Evolutionary conservation across 1,284 basidiomycete genomes (phyloP).

Genomic region (Ceratobasidium sp.): DNA sequence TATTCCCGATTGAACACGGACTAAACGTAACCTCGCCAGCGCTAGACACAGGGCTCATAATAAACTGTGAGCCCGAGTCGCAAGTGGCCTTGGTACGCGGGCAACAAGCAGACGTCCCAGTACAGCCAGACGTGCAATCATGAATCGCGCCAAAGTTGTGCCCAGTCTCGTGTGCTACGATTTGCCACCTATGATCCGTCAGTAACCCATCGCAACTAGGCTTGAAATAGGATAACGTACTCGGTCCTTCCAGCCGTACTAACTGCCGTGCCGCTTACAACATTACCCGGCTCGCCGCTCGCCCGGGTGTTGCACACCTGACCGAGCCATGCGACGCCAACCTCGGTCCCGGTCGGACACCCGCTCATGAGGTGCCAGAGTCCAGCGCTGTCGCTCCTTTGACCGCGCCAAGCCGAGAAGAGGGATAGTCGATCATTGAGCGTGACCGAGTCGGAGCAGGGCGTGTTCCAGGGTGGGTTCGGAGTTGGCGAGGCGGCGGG

Average conservation of each 20-base stretch:
- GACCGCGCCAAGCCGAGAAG: slow-evolving; percentile 87
- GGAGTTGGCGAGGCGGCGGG: slow-evolving; percentile 53
- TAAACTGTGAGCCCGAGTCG: slow-evolving; percentile 73
- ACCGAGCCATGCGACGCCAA: slow-evolving; percentile 84
- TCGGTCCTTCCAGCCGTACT: slow-evolving; percentile 72
- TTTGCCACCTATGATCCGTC: slow-evolving; percentile 70
- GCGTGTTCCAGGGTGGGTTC: slow-evolving; percentile 61
- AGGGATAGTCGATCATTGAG: slow-evolving; percentile 80
- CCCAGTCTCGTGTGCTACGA: slow-evolving; percentile 89
- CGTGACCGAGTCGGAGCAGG: slow-evolving; percentile 61
- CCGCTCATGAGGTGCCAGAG: slow-evolving; percentile 94
- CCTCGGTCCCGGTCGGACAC: slow-evolving; percentile 77
- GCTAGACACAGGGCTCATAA: slow-evolving; percentile 86
- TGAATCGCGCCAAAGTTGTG: slow-evolving; percentile 91
- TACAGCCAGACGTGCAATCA: slow-evolving; percentile 74
- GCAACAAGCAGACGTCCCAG: slow-evolving; percentile 71
- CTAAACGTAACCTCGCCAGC: slow-evolving; percentile 78
- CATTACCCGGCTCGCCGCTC: slow-evolving; percentile 44
- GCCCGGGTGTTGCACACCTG: slow-evolving; percentile 61
- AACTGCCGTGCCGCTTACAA: slow-evolving; percentile 86
- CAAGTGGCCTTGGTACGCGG: slow-evolving; percentile 74
- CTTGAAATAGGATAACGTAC: not conserved
- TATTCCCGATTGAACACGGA: slow-evolving; percentile 85
- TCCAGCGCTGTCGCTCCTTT: slow-evolving; percentile 79
- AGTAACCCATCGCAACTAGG: slow-evolving; percentile 56